Conservation (phyloP, 352 stramenopile genomes). For the Elongisporangium senticosum region DNA sequence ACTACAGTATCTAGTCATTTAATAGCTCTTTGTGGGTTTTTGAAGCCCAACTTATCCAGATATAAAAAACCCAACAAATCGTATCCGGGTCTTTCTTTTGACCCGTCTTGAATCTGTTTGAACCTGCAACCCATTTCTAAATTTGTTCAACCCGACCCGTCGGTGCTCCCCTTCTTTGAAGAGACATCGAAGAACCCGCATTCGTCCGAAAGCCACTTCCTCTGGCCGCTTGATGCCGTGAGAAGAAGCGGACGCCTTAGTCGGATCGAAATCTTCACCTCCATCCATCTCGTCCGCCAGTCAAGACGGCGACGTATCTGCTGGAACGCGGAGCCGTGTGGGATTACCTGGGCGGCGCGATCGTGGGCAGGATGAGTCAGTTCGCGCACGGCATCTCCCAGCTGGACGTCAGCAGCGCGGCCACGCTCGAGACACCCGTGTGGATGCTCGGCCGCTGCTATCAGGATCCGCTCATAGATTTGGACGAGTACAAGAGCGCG, state of each 20-base stretch:
- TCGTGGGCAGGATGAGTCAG: slow-evolving; percentile 64
- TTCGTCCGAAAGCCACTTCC: background rate
- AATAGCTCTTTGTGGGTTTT: too few relatives aligned
- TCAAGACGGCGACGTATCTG: background rate
- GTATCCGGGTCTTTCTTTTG: background rate
- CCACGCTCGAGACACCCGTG: slow-evolving; percentile 31
- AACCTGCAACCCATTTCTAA: background rate
- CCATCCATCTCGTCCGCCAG: background rate
- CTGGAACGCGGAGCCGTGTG: slow-evolving; percentile 3
- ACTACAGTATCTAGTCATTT: too few relatives aligned
- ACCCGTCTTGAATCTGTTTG: background rate
- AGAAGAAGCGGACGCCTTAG: background rate
- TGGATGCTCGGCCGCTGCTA: slow-evolving; percentile 42
- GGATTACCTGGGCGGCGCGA: slow-evolving; percentile 33
- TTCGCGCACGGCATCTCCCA: slow-evolving; percentile 80
- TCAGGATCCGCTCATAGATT: slow-evolving; percentile 24
- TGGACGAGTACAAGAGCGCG: slow-evolving; percentile 42
- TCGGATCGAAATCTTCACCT: background rate
- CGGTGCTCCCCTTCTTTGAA: background rate
- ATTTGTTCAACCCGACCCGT: background rate
- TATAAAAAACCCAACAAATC: too few relatives aligned
- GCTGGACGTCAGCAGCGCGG: slow-evolving; percentile 39
- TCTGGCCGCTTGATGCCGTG: background rate
- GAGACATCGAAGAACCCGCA: background rate
- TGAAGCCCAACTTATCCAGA: too few relatives aligned